A percentile compares a stretch with the other conserved stretches of the same genome.
These are phyloP conservation scores for Ceratocystiopsis brevicomis DNA, from an alignment of 2,329 filamentous ascomycete species.

Conservation along the genomic window DNA sequence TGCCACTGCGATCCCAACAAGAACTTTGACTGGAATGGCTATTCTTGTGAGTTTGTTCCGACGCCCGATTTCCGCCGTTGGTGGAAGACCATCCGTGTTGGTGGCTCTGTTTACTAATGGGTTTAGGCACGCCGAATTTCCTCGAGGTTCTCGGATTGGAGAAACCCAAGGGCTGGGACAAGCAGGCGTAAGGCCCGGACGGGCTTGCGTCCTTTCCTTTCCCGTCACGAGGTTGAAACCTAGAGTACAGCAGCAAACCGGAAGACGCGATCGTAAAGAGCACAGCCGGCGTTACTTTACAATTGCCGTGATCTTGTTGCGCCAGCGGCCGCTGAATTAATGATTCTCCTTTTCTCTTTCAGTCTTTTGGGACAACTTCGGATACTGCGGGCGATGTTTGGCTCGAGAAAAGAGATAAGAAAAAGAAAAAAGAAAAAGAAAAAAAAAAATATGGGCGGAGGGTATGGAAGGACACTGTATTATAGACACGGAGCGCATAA, in stretches of 20 bases:
- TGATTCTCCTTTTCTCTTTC: neutral
- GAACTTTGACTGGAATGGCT: constrained; percentile 99
- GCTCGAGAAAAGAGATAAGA: no score
- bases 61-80: neutral
- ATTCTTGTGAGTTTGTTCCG: constrained; percentile 56
- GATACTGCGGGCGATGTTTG: neutral
- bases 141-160: constrained; percentile 65
- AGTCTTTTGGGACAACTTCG: neutral
- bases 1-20: constrained; percentile 91
- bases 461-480: no score
- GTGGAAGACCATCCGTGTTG: no score
- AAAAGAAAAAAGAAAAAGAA: no score
- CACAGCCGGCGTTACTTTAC: neutral
- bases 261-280: no score
- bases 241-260: no score
- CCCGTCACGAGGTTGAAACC: no score
- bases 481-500: no score
- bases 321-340: neutral
- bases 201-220: no score
- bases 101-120: neutral
- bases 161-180: constrained; percentile 74
- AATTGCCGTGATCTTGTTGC: neutral
- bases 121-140: constrained; percentile 60
- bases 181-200: constrained; percentile 31
- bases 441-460: no score